phyloP scores from a whole-genome alignment of 2,329 filamentous ascomycete genomes.

The Nannizzia gypsea region DNA sequence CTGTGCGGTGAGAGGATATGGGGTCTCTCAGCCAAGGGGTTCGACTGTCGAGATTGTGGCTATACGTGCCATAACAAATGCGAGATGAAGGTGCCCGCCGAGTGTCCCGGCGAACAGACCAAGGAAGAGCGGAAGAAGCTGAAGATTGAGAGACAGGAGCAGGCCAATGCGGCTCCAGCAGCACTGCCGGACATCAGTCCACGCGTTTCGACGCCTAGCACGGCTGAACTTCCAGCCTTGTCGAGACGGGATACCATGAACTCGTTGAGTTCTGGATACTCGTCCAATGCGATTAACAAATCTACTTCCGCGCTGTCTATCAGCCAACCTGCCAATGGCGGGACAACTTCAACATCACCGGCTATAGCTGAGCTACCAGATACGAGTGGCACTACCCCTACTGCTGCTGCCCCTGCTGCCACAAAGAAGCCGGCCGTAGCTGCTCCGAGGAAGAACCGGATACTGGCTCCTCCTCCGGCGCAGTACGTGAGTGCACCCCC shows the following conservation, averaged over 20 bases:
- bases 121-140: slow-evolving; percentile 95
- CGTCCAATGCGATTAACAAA: slow-evolving; percentile 57
- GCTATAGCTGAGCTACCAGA: slow-evolving; percentile 9
- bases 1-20: slow-evolving; percentile 93
- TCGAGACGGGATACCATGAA: slow-evolving; percentile 79
- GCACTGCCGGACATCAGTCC: slow-evolving; percentile 20
- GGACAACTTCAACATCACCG: slow-evolving; percentile 27
- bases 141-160: slow-evolving; percentile 72
- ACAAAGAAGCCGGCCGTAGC: slow-evolving; percentile 19
- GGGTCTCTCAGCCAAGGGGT: slow-evolving; percentile 92
- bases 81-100: slow-evolving; percentile 94
- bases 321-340: slow-evolving; percentile 39
- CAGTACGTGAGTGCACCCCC: slow-evolving; percentile 62
- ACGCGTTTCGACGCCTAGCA: slow-evolving; percentile 21
- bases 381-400: too few relatives aligned
- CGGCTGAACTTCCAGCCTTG: slow-evolving; percentile 54
- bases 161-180: slow-evolving; percentile 48
- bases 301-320: slow-evolving; percentile 54
- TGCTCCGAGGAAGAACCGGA: slow-evolving; percentile 49
- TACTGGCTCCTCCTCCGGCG: slow-evolving; percentile 77
- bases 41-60: slow-evolving; percentile 90
- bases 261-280: slow-evolving; percentile 79
- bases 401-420: slow-evolving; percentile 23
- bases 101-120: slow-evolving; percentile 83
- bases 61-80: slow-evolving; percentile 99